Percentiles rank a stretch among this genome's conserved stretches.
Evolutionary conservation across 352 stramenopile genomes (phyloP).

Genomic region (Halophytophthora polymorphica): DNA sequence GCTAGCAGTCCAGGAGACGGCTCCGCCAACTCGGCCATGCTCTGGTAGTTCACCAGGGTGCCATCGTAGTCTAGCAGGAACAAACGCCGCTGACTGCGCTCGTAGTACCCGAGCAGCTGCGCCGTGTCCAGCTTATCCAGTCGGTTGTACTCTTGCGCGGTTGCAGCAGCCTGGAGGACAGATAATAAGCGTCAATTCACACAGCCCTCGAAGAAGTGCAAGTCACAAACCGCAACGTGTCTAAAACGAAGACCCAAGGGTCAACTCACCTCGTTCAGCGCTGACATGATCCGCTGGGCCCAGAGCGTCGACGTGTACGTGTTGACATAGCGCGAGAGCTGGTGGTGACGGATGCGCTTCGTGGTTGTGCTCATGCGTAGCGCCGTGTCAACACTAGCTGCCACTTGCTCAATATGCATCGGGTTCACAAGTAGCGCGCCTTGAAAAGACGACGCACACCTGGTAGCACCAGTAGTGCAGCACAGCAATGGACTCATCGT

Average conservation of each 20-base stretch:
- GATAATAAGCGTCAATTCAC: background rate
- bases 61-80: conserved; percentile 87
- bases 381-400: conserved; percentile 77
- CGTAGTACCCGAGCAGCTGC: conserved; percentile 81
- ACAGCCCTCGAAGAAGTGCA: background rate
- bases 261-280: conserved; percentile 53
- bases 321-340: conserved; percentile 85
- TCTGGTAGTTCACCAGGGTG: conserved; percentile 79
- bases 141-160: conserved; percentile 80
- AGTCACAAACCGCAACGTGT: background rate
- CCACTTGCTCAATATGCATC: conserved; percentile 87
- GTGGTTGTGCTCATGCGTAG: conserved; percentile 85
- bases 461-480: conserved; percentile 12
- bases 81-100: conserved; percentile 74
- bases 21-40: conserved; percentile 66
- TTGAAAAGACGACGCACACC: conserved; percentile 87
- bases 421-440: conserved; percentile 87
- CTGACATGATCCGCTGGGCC: conserved; percentile 83
- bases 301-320: conserved; percentile 88
- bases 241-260: background rate
- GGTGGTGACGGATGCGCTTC: conserved; percentile 84
- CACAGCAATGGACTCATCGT: background rate
- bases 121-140: conserved; percentile 84
- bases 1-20: conserved; percentile 53
- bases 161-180: conserved; percentile 62